Percentiles rank a stretch among this genome's conserved stretches.
Evolutionary conservation across 2,329 filamentous ascomycete species (phyloP).

Genomic region (Nemania bipapillata): DNA sequence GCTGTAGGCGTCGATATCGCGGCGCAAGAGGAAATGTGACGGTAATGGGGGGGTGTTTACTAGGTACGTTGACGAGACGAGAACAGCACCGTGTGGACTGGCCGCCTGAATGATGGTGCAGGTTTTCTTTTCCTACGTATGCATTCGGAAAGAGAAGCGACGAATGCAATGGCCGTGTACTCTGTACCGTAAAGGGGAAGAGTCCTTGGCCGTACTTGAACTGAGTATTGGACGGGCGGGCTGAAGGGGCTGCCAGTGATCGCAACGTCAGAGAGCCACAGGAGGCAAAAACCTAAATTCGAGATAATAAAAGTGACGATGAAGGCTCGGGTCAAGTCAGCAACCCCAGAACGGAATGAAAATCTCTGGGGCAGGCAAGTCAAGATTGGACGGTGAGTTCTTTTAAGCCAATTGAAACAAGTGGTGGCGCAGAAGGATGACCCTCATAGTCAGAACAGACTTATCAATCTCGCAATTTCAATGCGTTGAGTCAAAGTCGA

Average conservation of each 20-base stretch:
- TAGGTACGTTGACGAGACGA: slow-evolving; percentile 30
- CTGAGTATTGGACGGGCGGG: slow-evolving; percentile 15
- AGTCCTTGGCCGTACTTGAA: not conserved
- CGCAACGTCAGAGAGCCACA: slow-evolving; percentile 28
- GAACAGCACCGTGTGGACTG: slow-evolving; percentile 31
- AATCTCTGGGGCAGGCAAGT: slow-evolving; percentile 31
- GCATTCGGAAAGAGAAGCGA: slow-evolving; percentile 31
- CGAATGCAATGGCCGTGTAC: slow-evolving; percentile 9
- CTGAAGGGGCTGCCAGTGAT: slow-evolving; percentile 28
- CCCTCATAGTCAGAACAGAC: slow-evolving; percentile 26
- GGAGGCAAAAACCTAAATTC: slow-evolving; percentile 18
- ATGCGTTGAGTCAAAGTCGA: slow-evolving; percentile 23
- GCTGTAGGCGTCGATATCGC: slow-evolving; percentile 23
- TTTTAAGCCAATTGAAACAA: slow-evolving; percentile 35
- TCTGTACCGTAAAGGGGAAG: slow-evolving; percentile 10
- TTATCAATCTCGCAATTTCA: slow-evolving; percentile 30
- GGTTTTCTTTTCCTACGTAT: slow-evolving; percentile 8
- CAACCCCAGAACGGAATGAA: slow-evolving; percentile 22
- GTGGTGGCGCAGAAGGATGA: slow-evolving; percentile 36
- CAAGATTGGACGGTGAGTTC: slow-evolving; percentile 21
- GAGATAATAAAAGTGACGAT: slow-evolving; percentile 24
- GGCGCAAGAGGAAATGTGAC: slow-evolving; percentile 34
- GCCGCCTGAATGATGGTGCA: slow-evolving; percentile 27
- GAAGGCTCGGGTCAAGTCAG: slow-evolving; percentile 32
- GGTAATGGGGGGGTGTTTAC: slow-evolving; percentile 24